Conservation (phyloP, 495 filamentous ascomycete genomes). For the Penicillium dipodomyicola region DNA sequence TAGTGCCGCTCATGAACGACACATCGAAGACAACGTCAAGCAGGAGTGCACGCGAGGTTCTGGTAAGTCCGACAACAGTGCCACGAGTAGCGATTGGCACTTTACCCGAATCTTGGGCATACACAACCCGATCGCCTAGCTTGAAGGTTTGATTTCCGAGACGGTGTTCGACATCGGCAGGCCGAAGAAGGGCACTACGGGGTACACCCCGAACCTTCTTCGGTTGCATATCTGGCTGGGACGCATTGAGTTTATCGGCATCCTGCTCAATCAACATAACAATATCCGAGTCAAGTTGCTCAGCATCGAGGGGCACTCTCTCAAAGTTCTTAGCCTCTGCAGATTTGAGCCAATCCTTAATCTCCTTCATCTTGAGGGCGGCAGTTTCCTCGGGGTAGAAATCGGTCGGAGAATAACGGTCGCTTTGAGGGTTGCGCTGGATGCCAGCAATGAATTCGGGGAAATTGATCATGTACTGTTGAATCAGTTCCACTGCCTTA, state of each 20-base stretch:
- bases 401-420: constrained; percentile 76
- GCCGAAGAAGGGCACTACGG: constrained; percentile 81
- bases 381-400: constrained; percentile 75
- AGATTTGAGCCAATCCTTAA: constrained; percentile 85
- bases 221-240: constrained; percentile 50
- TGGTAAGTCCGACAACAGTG: constrained; percentile 88
- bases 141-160: constrained; percentile 80
- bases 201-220: constrained; percentile 73
- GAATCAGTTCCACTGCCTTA: constrained; percentile 75
- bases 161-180: constrained; percentile 86
- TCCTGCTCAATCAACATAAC: constrained; percentile 79
- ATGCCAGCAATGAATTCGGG: constrained; percentile 92
- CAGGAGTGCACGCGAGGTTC: constrained; percentile 73
- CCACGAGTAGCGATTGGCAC: constrained; percentile 91
- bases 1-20: constrained; percentile 94
- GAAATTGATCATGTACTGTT: constrained; percentile 88
- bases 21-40: constrained; percentile 92
- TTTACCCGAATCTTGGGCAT: constrained; percentile 88
- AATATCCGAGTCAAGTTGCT: constrained; percentile 88
- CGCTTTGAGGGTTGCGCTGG: constrained; percentile 68
- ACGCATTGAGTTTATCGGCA: constrained; percentile 57
- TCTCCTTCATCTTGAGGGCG: constrained; percentile 68
- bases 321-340: constrained; percentile 89
- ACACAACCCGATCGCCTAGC: constrained; percentile 88
- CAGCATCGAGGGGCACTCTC: constrained; percentile 87